Evolutionary conservation across 306 rosid genomes (phyloP).

Genomic region (Abrus pulchellus): DNA sequence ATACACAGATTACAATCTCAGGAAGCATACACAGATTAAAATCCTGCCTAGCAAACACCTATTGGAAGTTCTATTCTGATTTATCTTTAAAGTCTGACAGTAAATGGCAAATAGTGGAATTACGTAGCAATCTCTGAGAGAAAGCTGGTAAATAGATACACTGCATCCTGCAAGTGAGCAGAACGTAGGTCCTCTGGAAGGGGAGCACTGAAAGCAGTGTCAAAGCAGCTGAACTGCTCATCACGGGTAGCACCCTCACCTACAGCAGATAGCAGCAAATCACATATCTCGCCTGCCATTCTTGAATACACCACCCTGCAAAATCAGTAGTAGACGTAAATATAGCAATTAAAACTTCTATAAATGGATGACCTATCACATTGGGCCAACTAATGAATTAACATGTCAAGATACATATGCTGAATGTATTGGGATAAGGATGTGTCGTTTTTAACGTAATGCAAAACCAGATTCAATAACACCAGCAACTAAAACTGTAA

Average conservation of each 20-base stretch:
- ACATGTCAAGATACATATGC: slow-evolving; percentile 25
- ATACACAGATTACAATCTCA: slow-evolving; percentile 23
- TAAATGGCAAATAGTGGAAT: slow-evolving; percentile 30
- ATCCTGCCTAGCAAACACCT: slow-evolving; percentile 37
- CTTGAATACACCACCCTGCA: slow-evolving; percentile 86
- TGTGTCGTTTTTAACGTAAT: slow-evolving; percentile 21
- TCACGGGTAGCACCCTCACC: slow-evolving; percentile 75
- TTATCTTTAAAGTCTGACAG: background rate
- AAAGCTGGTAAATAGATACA: slow-evolving; percentile 75
- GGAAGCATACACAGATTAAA: slow-evolving; percentile 25
- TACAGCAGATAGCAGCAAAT: slow-evolving; percentile 69
- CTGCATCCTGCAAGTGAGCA: slow-evolving; percentile 84
- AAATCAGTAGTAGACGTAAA: slow-evolving; percentile 32
- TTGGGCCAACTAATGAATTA: slow-evolving; percentile 15
- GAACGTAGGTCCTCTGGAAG: slow-evolving; percentile 85
- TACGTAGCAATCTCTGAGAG: slow-evolving; percentile 78
- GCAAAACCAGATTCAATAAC: slow-evolving; percentile 39
- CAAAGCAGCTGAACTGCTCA: slow-evolving; percentile 79
- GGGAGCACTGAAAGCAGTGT: slow-evolving; percentile 80
- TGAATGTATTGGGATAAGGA: slow-evolving; percentile 12
- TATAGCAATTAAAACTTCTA: slow-evolving; percentile 28
- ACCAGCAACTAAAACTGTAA: slow-evolving; percentile 10
- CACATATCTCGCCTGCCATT: slow-evolving; percentile 83
- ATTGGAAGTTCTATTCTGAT: slow-evolving; percentile 24
- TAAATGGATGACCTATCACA: slow-evolving; percentile 21